Conservation (phyloP, 2,329 filamentous ascomycete genomes). For the Pezicula radicicola region DNA sequence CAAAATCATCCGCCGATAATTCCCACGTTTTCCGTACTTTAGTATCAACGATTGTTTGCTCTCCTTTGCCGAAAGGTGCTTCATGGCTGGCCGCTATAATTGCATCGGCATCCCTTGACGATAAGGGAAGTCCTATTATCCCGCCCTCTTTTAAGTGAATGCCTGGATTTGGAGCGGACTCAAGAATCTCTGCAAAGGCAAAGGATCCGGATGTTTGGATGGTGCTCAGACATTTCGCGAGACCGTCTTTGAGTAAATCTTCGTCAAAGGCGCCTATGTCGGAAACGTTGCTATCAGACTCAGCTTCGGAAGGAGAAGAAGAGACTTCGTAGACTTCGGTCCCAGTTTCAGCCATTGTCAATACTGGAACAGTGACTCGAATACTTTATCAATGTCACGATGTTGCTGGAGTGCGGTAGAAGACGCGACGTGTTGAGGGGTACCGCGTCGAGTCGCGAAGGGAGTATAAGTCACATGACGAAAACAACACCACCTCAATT, state of each 20-base stretch:
- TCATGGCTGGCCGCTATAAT: conserved; percentile 4
- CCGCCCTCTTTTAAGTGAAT: background rate
- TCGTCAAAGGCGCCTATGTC: background rate
- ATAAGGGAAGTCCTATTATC: background rate
- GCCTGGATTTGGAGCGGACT: background rate
- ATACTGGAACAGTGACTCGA: too few relatives aligned
- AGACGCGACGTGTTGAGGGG: too few relatives aligned
- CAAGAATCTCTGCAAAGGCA: background rate
- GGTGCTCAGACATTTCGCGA: background rate
- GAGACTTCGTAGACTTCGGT: background rate
- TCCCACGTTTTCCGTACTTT: conserved; percentile 42
- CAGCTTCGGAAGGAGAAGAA: background rate
- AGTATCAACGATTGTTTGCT: conserved; percentile 33
- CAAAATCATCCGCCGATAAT: conserved; percentile 35
- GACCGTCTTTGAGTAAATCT: background rate
- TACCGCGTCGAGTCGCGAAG: too few relatives aligned
- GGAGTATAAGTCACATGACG: too few relatives aligned
- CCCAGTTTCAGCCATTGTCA: background rate
- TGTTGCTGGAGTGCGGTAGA: too few relatives aligned
- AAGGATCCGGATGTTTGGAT: background rate
- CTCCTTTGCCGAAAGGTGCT: conserved; percentile 36
- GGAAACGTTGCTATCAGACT: background rate
- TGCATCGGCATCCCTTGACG: background rate
- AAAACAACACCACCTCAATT: too few relatives aligned
- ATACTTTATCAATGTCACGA: too few relatives aligned